Evolutionary conservation across 2,329 filamentous ascomycete species (phyloP).

Genomic region (Beauveria sp.): DNA sequence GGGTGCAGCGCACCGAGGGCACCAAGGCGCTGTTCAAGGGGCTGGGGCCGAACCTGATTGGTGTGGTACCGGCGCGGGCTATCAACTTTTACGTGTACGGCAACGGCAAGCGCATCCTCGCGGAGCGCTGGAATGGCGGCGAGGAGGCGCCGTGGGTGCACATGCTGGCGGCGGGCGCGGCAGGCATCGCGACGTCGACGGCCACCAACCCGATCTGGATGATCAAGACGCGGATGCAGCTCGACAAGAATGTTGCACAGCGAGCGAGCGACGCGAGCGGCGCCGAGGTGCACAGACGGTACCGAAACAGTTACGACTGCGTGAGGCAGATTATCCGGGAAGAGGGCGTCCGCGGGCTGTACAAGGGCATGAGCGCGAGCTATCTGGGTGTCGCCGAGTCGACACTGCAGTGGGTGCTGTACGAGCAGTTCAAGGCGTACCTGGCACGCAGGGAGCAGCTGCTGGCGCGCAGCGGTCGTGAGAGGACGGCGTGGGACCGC

Average conservation of each 20-base stretch:
- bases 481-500: slow-evolving; percentile 64
- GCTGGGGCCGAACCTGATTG: slow-evolving; percentile 80
- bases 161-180: slow-evolving; percentile 64
- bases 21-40: slow-evolving; percentile 88
- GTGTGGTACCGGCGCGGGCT: slow-evolving; percentile 79
- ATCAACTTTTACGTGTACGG: slow-evolving; percentile 95
- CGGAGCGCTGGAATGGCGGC: slow-evolving; percentile 64
- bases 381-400: slow-evolving; percentile 88
- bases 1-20: slow-evolving; percentile 75
- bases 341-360: slow-evolving; percentile 76
- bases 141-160: slow-evolving; percentile 69
- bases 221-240: slow-evolving; percentile 84
- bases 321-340: slow-evolving; percentile 71
- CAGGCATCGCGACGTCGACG: slow-evolving; percentile 80
- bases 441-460: slow-evolving; percentile 57
- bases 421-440: slow-evolving; percentile 82
- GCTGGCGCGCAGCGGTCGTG: slow-evolving; percentile 49
- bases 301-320: slow-evolving; percentile 85
- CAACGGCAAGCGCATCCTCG: slow-evolving; percentile 79
- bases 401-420: slow-evolving; percentile 88
- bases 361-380: slow-evolving; percentile 83
- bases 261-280: background rate
- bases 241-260: slow-evolving; percentile 73
- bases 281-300: slow-evolving; percentile 50
- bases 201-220: slow-evolving; percentile 96